Percentiles rank a stretch among this genome's conserved stretches.
phyloP scores from a whole-genome alignment of 495 filamentous ascomycete species.

The Monascus purpureus region DNA sequence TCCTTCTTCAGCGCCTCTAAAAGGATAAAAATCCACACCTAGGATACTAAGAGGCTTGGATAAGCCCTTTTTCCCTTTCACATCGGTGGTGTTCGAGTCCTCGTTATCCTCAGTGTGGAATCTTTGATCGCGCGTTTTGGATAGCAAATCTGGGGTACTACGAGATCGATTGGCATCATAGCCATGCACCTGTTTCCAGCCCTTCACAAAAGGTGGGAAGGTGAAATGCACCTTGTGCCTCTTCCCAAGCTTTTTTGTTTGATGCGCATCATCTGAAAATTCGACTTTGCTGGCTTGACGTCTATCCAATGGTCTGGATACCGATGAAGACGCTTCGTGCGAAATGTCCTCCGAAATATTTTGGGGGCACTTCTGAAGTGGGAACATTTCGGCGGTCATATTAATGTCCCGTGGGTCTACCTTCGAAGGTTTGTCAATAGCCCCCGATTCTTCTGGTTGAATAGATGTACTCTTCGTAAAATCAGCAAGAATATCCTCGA shows the following conservation, averaged over 20 bases:
- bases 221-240: slow-evolving; percentile 6
- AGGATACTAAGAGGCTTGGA: too few species aligned
- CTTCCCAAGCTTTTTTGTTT: slow-evolving; percentile 6
- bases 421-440: slow-evolving; percentile 19
- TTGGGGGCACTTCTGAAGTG: too few species aligned
- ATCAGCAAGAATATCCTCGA: slow-evolving; percentile 16
- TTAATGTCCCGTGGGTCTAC: too few species aligned
- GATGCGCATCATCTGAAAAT: slow-evolving; percentile 9
- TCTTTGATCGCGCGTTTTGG: too few species aligned
- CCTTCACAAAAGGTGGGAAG: slow-evolving; percentile 7
- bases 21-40: too few species aligned
- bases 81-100: too few species aligned
- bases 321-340: slow-evolving; percentile 1
- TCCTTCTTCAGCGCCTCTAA: too few species aligned
- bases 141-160: slow-evolving; percentile 6
- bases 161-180: slow-evolving; percentile 4
- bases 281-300: slow-evolving; percentile 6
- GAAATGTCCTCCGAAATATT: too few species aligned
- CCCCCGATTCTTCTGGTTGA: slow-evolving; percentile 7
- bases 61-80: too few species aligned
- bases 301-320: neutral
- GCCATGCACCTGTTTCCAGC: slow-evolving; percentile 4
- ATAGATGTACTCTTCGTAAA: slow-evolving; percentile 5
- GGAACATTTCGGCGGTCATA: too few species aligned
- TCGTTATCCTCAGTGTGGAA: neutral